Base-by-base conservation (phyloP, 208 protist species). In the Trypanosoma melophagium region DNA sequence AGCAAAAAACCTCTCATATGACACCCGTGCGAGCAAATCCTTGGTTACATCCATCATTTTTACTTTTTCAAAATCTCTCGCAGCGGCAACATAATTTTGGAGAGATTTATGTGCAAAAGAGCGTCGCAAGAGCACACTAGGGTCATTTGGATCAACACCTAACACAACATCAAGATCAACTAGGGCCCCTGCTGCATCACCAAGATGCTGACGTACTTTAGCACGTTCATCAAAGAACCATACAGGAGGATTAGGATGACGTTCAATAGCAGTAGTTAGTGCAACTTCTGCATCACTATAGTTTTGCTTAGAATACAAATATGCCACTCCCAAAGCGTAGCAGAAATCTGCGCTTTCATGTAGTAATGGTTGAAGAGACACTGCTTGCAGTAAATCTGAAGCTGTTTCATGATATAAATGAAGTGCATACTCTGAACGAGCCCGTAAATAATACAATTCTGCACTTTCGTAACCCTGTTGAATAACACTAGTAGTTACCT, bases 51-150 rank as follows among this genome's bases (percentile, higher is more conserved):
- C 54, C 7, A 92, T 54, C 21, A 70, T 25, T 28, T 77, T 73
- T 1, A 90, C 91, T 35, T 61, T 80, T 56, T 96, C 70, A 79
- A 94, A 96, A 66, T 98, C 95, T n/a, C 68, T 65, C 2, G 95
- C 85, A 5, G 92, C 86, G 17, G 80, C 86, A 0, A 89, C 83
- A 60, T 95, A 96, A 13, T 67, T 54, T 21, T 74, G 59, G 50
- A 96, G 44, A 22, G 81, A 72, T 76, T 96, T 96, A 66, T 89
- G 63, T 17, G 89, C 89, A 52, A 98, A 89, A 19, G 91, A 80
- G 0, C 95, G 82, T 7, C 92, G 82, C 31, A 98, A 80, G 25
- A 94, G 70, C 1, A 90, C 92, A 25, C 81, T 77, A 50, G 90
- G 76, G 71, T 95, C 91, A 13, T 58, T 45, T 25, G 83, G 84